Conservation (phyloP, 345 rosid genomes). For the Brassica cretica region DNA sequence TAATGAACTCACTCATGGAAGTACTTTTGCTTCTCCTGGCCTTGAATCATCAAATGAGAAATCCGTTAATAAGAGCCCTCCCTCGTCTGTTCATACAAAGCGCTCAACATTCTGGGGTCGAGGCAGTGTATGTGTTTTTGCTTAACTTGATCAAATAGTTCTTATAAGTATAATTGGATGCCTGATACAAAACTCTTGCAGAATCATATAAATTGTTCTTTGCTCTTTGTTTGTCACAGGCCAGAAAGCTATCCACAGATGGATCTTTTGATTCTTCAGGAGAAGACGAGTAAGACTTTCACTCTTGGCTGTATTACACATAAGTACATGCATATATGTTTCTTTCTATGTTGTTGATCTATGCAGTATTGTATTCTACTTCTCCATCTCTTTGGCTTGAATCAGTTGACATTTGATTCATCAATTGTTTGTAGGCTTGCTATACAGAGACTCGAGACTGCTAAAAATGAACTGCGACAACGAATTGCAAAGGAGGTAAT, state of each 20-base stretch:
- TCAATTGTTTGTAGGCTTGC: slow-evolving; percentile 66
- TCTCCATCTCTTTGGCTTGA: slow-evolving; percentile 22
- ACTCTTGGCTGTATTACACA: slow-evolving; percentile 34
- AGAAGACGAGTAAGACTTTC: slow-evolving; percentile 90
- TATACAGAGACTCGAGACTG: slow-evolving; percentile 89
- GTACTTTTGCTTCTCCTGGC: slow-evolving; percentile 53
- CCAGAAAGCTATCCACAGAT: slow-evolving; percentile 75
- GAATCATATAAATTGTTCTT: not conserved
- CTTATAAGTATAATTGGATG: slow-evolving; percentile 6
- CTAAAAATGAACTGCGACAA: slow-evolving; percentile 92
- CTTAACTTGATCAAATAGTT: slow-evolving; percentile 26
- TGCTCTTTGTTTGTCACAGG: slow-evolving; percentile 50
- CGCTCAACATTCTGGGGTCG: slow-evolving; percentile 90
- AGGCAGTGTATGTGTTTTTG: slow-evolving; percentile 63
- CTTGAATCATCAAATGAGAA: slow-evolving; percentile 66
- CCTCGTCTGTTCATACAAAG: slow-evolving; percentile 61
- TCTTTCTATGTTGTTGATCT: slow-evolving; percentile 3
- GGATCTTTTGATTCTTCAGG: slow-evolving; percentile 96
- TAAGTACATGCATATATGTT: slow-evolving; percentile 34
- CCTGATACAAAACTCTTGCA: slow-evolving; percentile 14
- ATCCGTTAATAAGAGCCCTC: slow-evolving; percentile 56
- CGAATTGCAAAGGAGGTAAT: slow-evolving; percentile 91
- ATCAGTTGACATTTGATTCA: not conserved
- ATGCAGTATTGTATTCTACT: slow-evolving; percentile 12
- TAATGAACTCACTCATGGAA: slow-evolving; percentile 60